A percentile compares a stretch with the other conserved stretches of the same genome.
phyloP scores from a whole-genome alignment of 306 rosid genomes.

The Lathyrus oleraceus region DNA sequence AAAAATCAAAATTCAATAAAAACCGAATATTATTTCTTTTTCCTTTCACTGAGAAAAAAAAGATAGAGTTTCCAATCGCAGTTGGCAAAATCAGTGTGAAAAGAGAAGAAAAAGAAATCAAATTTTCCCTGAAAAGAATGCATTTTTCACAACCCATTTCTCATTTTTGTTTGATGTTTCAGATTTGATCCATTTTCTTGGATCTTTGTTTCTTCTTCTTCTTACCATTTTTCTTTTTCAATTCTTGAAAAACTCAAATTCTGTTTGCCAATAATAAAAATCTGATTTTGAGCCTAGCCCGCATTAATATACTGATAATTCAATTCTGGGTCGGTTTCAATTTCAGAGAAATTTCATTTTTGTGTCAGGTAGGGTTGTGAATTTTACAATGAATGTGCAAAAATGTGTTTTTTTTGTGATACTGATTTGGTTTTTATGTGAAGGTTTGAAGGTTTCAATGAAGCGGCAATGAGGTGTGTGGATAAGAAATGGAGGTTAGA shows the following conservation, averaged over 20 bases:
- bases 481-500: conserved; percentile 85
- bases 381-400: conserved; percentile 38
- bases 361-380: conserved; percentile 38
- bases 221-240: conserved; percentile 18
- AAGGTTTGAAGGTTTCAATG: conserved; percentile 55
- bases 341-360: conserved; percentile 31
- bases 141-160: conserved; percentile 6
- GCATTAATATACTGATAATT: conserved; percentile 6
- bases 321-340: conserved; percentile 34
- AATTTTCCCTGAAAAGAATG: conserved; percentile 24
- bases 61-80: conserved; percentile 27
- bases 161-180: conserved; percentile 27
- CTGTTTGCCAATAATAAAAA: background rate
- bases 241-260: conserved; percentile 23
- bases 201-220: conserved; percentile 26
- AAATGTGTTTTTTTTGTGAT: conserved; percentile 8
- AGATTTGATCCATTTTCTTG: conserved; percentile 36
- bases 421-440: conserved; percentile 34
- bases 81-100: conserved; percentile 29
- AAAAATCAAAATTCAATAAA: background rate
- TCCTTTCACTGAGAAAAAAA: background rate
- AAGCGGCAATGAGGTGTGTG: conserved; percentile 76
- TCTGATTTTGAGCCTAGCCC: conserved; percentile 24
- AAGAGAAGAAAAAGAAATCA: conserved; percentile 6
- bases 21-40: background rate